A percentile compares a stretch with the other conserved stretches of the same genome.
Conservation (phyloP, 345 rosid species). For the Eucalyptus regnans region DNA sequence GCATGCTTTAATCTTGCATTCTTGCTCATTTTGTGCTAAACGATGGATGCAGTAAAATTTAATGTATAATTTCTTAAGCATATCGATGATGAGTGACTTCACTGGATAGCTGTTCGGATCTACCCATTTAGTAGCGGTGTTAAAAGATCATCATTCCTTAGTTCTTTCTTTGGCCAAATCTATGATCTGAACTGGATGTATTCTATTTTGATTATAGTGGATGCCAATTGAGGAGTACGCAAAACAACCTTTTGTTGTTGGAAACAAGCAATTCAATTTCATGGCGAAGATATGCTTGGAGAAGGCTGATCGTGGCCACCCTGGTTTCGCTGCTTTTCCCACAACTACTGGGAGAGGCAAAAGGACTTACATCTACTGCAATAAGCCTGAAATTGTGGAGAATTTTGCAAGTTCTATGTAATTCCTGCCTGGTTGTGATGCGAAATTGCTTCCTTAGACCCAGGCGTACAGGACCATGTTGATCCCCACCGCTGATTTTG, state of each 20-base stretch:
- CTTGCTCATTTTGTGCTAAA: not conserved
- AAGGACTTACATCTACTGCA: constrained; percentile 31
- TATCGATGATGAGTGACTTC: not conserved
- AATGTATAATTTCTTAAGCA: not conserved
- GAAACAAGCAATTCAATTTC: constrained; percentile 25
- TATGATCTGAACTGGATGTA: not conserved
- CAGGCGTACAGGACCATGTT: not conserved
- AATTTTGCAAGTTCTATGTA: not conserved
- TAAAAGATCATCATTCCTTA: not conserved
- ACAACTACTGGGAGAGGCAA: constrained; percentile 36
- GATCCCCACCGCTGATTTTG: not conserved
- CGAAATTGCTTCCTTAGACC: not conserved
- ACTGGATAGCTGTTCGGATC: not conserved
- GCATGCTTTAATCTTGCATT: not conserved
- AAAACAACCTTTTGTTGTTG: constrained; percentile 33
- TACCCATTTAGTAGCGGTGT: not conserved
- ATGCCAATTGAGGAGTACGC: constrained; percentile 62
- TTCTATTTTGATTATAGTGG: constrained; percentile 28
- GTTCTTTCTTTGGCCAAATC: not conserved
- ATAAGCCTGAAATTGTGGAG: constrained; percentile 7
- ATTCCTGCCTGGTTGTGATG: not conserved
- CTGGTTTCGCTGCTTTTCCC: constrained; percentile 37
- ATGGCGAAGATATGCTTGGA: constrained; percentile 46
- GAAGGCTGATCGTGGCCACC: constrained; percentile 21
- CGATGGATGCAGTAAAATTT: not conserved